Evolutionary conservation across 768 basidiomycete genomes (phyloP).

Genomic region (Tylopilus vinaceipallidus): DNA sequence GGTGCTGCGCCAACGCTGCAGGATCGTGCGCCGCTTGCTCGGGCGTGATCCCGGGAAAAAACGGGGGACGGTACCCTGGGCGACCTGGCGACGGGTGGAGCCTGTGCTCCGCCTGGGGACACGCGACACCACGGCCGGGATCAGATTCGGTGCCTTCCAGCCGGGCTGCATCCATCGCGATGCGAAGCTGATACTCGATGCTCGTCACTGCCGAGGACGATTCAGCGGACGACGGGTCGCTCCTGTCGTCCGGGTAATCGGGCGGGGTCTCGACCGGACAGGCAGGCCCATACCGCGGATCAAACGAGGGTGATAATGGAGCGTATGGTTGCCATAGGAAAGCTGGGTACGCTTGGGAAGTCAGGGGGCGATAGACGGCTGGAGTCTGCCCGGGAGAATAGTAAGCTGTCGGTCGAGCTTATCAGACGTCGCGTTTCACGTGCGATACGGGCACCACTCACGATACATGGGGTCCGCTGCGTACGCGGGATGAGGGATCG

Average conservation of each 20-base stretch:
- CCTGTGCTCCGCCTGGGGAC: slow-evolving; percentile 11
- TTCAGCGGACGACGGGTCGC: slow-evolving; percentile 27
- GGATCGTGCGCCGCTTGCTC: slow-evolving; percentile 3
- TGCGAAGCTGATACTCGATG: slow-evolving; percentile 10
- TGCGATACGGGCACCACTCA: slow-evolving; percentile 8
- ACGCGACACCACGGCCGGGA: slow-evolving; percentile 4
- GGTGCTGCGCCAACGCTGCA: slow-evolving; percentile 10
- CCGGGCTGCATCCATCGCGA: slow-evolving; percentile 3
- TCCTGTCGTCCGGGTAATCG: slow-evolving; percentile 26
- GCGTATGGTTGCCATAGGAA: slow-evolving; percentile 34
- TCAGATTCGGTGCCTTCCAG: neutral
- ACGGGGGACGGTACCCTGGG: slow-evolving; percentile 12
- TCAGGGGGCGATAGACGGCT: slow-evolving; percentile 15
- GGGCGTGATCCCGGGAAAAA: slow-evolving; percentile 12
- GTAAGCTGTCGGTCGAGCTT: slow-evolving; percentile 16
- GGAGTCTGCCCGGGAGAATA: slow-evolving; percentile 15
- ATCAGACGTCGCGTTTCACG: slow-evolving; percentile 2
- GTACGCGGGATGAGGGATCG: slow-evolving; percentile 11
- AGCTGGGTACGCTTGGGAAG: slow-evolving; percentile 15
- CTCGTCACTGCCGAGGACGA: slow-evolving; percentile 14
- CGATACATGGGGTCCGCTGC: slow-evolving; percentile 16
- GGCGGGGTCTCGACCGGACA: slow-evolving; percentile 3
- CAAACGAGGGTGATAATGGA: slow-evolving; percentile 14
- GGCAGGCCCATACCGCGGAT: slow-evolving; percentile 13
- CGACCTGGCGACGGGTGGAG: slow-evolving; percentile 11